Conservation (phyloP, 2,329 filamentous ascomycete genomes). For the Aspergillus ibericus region DNA sequence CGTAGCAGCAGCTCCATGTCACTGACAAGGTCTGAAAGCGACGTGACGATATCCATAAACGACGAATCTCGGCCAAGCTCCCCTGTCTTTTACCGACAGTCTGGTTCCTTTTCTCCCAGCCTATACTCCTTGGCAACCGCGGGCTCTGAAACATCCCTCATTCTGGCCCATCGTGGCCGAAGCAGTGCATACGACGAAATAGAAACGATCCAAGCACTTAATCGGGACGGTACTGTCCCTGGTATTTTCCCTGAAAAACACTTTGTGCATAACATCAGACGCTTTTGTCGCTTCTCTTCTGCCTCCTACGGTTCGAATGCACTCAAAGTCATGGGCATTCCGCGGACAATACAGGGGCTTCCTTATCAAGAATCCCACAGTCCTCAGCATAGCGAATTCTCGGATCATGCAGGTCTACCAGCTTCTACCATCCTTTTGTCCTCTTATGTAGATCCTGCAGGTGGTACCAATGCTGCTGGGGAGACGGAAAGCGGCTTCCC, state of each 20-base stretch:
- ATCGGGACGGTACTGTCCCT: constrained; percentile 45
- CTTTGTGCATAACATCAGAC: constrained; percentile 47
- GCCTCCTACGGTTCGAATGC: constrained; percentile 50
- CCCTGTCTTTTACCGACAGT: constrained; percentile 31
- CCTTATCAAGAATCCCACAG: constrained; percentile 34
- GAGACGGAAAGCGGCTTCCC: constrained; percentile 67
- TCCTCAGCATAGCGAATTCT: constrained; percentile 49
- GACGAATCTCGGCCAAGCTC: constrained; percentile 32
- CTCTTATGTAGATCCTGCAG: constrained; percentile 69
- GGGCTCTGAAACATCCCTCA: constrained; percentile 46
- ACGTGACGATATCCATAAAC: constrained; percentile 34
- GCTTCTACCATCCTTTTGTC: constrained; percentile 58
- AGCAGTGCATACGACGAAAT: constrained; percentile 49
- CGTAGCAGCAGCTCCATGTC: constrained; percentile 47
- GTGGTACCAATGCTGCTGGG: constrained; percentile 65
- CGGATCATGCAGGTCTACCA: constrained; percentile 45
- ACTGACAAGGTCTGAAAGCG: constrained; percentile 43
- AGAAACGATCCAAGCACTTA: constrained; percentile 44
- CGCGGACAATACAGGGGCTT: constrained; percentile 31
- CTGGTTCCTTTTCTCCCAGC: constrained; percentile 45
- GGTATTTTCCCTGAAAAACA: constrained; percentile 49
- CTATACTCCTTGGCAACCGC: constrained; percentile 48
- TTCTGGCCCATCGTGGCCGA: constrained; percentile 43
- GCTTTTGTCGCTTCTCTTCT: constrained; percentile 49
- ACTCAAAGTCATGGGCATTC: constrained; percentile 49